phyloP scores from a whole-genome alignment of 352 stramenopile genomes.

The Phytophthora idaei region DNA sequence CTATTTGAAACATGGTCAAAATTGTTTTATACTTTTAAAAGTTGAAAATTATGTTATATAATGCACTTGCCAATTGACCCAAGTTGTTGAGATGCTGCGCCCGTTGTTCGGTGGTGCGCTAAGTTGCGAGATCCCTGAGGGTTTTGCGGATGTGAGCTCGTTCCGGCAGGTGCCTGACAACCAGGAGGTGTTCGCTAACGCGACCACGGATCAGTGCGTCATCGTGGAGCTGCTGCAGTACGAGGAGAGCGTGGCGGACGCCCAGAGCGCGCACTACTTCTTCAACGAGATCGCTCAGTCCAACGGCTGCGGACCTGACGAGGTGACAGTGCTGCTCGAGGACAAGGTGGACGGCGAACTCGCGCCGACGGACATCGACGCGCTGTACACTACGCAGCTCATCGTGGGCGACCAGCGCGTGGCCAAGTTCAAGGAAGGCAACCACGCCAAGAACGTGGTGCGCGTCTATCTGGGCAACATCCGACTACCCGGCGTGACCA shows the following conservation, averaged over 20 bases:
- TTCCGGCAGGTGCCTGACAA: conserved; percentile 90
- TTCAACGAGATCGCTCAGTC: conserved; percentile 86
- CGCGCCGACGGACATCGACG: conserved; percentile 41
- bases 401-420: conserved; percentile 81
- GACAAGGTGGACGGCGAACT: conserved; percentile 38
- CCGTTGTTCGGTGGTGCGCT: conserved; percentile 75
- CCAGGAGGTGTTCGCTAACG: conserved; percentile 88
- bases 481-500: conserved; percentile 71
- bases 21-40: no score
- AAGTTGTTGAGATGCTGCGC: conserved; percentile 23
- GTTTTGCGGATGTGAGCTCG: conserved; percentile 80
- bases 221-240: conserved; percentile 86
- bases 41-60: no score
- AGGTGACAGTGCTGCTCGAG: conserved; percentile 58
- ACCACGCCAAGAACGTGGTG: conserved; percentile 85
- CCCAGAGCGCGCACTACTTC: conserved; percentile 69
- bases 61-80: no score
- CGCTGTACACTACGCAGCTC: conserved; percentile 45
- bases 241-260: conserved; percentile 54
- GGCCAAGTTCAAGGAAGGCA: conserved; percentile 86
- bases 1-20: no score
- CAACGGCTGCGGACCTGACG: conserved; percentile 69
- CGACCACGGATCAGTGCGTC: conserved; percentile 77
- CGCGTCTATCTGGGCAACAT: conserved; percentile 82
- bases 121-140: conserved; percentile 70